Base-by-base conservation (phyloP, 306 rosid species). In the Crotalaria pallida region DNA sequence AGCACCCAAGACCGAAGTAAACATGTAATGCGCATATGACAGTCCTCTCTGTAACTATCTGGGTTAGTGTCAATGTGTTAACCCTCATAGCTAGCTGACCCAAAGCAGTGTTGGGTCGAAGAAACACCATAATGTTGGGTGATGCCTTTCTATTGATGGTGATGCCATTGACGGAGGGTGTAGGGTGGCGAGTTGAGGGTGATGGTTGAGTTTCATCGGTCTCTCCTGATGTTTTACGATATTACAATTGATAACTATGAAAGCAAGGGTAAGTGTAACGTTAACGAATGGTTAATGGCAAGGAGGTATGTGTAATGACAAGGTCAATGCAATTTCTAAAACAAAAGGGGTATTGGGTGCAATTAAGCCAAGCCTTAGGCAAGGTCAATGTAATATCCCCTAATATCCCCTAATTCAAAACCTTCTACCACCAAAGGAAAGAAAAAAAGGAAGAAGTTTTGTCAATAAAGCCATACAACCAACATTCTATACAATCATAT, bases 11-110 rank as follows among this genome's bases (percentile, higher is more conserved):
- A 15, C 80, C 0, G 50, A 84, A 47, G 77, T 75, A 24, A 86
- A 86, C 67, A 69, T 84, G 10, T 89, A 86, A 34, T 89, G 95
- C 21, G 70, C 82, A 53, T 92, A 74, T 61, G 92, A 92, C 23
- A 89, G 92, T 52, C 94, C 6, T 92, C 94, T 4, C 74, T 89
- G 5, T 87, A 85, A 68, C 59, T 92, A 17, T 94, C 92, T 1
- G 96, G 88, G 1, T 63, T 87, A 15, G 73, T 65, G 0, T 60
- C 96, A 0, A 82, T 92, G 73, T 65, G 0, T 60, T 94, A 0
- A 82, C 94, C 0, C 80, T 89, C 0, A 69, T 55, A 1, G 96
- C 98, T 3, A 78, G 96, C 71, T 79, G 83, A 22, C 82, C 85
- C 57, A 79, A 86, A 0, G 34, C 76, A 4, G 23, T 5, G 0